Conservation (phyloP, 2,329 filamentous ascomycete genomes). For the Fusarium cyanostomum region DNA sequence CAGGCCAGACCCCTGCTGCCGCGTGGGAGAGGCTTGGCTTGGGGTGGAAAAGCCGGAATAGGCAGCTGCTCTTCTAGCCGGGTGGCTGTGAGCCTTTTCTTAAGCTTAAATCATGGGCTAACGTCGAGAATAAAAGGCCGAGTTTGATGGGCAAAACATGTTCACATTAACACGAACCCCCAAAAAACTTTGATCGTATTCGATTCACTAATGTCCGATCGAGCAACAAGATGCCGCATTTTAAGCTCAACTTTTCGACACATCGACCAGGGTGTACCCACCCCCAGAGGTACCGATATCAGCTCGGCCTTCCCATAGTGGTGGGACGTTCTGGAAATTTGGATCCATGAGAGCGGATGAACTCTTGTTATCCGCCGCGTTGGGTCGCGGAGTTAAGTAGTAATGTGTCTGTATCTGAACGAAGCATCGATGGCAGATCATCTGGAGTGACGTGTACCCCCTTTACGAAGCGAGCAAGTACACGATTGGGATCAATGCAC, state of each 20-base stretch:
- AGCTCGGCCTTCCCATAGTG: background rate
- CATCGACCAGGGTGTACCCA: background rate
- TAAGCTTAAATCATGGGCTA: conserved; percentile 2
- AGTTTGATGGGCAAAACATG: background rate
- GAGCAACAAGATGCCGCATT: conserved; percentile 9
- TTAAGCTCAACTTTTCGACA: conserved; percentile 7
- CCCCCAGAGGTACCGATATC: conserved; percentile 3
- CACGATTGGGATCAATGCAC: background rate
- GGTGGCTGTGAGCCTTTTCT: background rate
- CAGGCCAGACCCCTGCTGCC: conserved; percentile 1
- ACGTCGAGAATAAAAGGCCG: background rate
- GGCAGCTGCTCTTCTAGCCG: conserved; percentile 12
- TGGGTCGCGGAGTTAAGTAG: conserved; percentile 19
- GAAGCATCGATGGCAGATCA: background rate
- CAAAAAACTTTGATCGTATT: background rate
- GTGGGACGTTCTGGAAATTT: background rate
- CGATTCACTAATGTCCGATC: background rate
- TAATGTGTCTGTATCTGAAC: background rate
- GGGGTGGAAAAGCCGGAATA: background rate
- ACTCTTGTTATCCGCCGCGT: conserved; percentile 3
- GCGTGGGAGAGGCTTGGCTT: background rate
- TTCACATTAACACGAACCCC: background rate
- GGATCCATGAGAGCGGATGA: conserved; percentile 20
- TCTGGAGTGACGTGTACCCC: background rate
- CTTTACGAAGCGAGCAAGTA: background rate